These are phyloP conservation scores for Multifurca ochricompacta DNA, from an alignment of 768 basidiomycete species.

Conservation along the genomic window DNA sequence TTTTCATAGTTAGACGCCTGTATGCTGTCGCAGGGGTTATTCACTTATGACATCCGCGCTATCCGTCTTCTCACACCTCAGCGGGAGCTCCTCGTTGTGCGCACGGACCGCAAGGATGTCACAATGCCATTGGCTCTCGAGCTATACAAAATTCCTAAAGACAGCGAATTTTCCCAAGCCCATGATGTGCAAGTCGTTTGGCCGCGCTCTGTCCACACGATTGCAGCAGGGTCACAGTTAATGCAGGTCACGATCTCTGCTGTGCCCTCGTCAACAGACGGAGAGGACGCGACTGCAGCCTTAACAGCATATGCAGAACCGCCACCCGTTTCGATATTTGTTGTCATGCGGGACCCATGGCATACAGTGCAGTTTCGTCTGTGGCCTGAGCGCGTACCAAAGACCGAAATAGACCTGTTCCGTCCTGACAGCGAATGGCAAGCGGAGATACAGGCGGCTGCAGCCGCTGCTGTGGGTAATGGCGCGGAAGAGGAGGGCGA, in stretches of 20 bases:
- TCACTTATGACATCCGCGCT: conserved; percentile 17
- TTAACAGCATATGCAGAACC: conserved; percentile 14
- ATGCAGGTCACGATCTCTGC: conserved; percentile 11
- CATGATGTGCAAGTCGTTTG: not conserved
- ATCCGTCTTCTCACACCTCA: conserved; percentile 17
- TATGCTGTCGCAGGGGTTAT: conserved; percentile 12
- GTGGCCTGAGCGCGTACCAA: conserved; percentile 19
- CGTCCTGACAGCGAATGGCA: conserved; percentile 12
- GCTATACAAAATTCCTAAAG: conserved; percentile 14
- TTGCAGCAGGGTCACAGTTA: conserved; percentile 2
- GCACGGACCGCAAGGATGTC: conserved; percentile 9
- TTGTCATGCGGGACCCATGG: conserved; percentile 17
- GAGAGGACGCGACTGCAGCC: conserved; percentile 8
- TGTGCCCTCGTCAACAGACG: conserved; percentile 8
- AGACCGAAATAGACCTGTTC: conserved; percentile 6
- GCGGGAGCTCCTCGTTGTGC: conserved; percentile 19
- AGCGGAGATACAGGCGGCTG: conserved; percentile 9
- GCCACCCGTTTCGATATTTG: conserved; percentile 14
- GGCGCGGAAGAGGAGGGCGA: conserved; percentile 8
- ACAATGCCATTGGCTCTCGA: conserved; percentile 12
- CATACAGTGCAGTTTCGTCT: conserved; percentile 16
- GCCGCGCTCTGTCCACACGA: conserved; percentile 17
- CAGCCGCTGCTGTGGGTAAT: not conserved
- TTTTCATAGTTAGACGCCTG: conserved; percentile 6
- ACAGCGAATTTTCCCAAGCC: not conserved